Base-by-base conservation (phyloP, 495 filamentous ascomycete genomes). In the Emericellopsis terricola region DNA sequence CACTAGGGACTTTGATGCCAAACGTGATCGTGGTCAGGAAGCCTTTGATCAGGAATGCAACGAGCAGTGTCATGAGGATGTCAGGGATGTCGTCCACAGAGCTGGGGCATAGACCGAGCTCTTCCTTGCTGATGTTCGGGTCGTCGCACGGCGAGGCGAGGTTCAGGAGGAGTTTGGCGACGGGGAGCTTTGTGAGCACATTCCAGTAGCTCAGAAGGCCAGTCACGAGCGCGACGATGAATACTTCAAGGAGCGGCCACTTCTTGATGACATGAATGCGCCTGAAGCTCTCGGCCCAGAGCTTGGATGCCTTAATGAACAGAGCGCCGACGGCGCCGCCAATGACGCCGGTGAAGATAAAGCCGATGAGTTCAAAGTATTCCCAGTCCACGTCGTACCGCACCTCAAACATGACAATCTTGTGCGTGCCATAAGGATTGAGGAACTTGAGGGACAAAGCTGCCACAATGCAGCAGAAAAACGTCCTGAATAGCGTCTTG, bases 401-500 rank as follows among this genome's bases (percentile, higher is more conserved):
- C 30, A 97, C 84, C 55, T 94, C 70, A 50, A 97, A 97, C 42
- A 96, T 66, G 38, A 97, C 89, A 37, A 97, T 86, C 51, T 97
- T 96, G 35, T 81, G 73, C 0, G 84, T 97, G 14, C 86, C 87
- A 48, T 97, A 97, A 0, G 89, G 89, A 38, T 97, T 86, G 33
- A 96, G 64, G 47, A 94, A 93, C 46, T 93, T 93, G 37, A 96
- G 60, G 3, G 86, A 83, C 17, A 97, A 50, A 0, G 89, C 79
- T 15, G 89, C 85, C 2, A 70, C 81, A 45, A 96, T 96, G 54
- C 87, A 97, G 54, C 85, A 94, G 57, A 94, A 97, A 61, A 97
- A 96, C 1, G 89, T 97, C 26, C 89, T 67, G 59, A 97, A 97
- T 3, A 97, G 70, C 2, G 87, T 94, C 56, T 97, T 96, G n/a